Evolutionary conservation across 192 early-diverging fungal genomes (phyloP), one percentile per base, ranked within the genome.

Genomic region (Phycomyces nitens): DNA sequence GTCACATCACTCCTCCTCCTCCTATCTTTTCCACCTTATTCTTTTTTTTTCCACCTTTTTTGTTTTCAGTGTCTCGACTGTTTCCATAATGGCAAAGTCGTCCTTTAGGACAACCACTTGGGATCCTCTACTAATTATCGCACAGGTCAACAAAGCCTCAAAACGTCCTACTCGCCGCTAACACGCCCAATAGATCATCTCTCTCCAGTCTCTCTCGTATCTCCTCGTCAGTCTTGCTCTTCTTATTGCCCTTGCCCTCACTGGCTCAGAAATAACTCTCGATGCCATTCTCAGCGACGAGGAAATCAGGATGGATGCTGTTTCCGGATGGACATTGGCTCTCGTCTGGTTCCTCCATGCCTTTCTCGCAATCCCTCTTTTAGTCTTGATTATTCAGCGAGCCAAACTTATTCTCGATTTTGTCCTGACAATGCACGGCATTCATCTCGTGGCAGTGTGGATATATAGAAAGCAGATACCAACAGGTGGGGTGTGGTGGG

Each of bases 381-480:
- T 76, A n/a, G 72, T 86, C 52, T 63, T 79, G 38, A 72, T 93
- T n/a, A 84, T 94, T n/a, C 76, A 90, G 42, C 81, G 92, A 14
- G 86, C 92, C 8, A 80, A 79, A 53, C 86, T 86, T 16, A 86
- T 90, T 14, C 79, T 92, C 38, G 92, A 94, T 69, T 94, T 90
- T 69, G 80, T 87, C 24, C 50, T 84, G 53, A 94, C 92, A 5
- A 75, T 92, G 15, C 82, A 91, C 64, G 58, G 79, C 38, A 79
- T 90, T 55, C 90, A 94, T 64, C 60, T 90, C 15, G 0, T 89
- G 29, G 54, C 86, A 65, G 78, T 78, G 6, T 77, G 72, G 14
- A 70, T 80, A 10, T 88, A 90, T 62, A 78, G 76, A 38, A 71
- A 80, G 5, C 73, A 71, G 23, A 22, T 94, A n/a, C 90, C 92